Evolutionary conservation across 345 rosid genomes (phyloP).

Genomic region (Citrus maxima): DNA sequence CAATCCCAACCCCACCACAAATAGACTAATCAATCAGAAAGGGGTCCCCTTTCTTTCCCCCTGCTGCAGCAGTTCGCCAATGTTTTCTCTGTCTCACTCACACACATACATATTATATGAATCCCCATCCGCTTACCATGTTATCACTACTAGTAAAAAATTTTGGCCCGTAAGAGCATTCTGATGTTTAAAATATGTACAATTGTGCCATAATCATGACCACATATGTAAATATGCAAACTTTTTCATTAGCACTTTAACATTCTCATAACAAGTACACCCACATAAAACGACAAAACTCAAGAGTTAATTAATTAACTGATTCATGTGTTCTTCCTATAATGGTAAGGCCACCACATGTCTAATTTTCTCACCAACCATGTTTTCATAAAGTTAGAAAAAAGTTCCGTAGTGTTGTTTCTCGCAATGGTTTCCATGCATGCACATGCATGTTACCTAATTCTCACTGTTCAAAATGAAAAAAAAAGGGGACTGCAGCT

Average conservation of each 20-base stretch:
- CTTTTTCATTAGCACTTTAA: too few relatives aligned
- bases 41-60: neutral
- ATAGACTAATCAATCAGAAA: slow-evolving; percentile 33
- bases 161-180: neutral
- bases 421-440: slow-evolving; percentile 2
- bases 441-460: slow-evolving; percentile 7
- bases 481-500: neutral
- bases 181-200: neutral
- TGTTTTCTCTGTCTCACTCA: neutral
- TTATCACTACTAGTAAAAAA: too few relatives aligned
- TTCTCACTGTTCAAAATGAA: slow-evolving; percentile 19
- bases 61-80: neutral
- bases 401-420: slow-evolving; percentile 17
- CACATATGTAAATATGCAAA: neutral
- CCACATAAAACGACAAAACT: neutral
- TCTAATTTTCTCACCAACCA: neutral
- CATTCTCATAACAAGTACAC: too few relatives aligned
- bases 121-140: too few relatives aligned
- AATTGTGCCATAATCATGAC: neutral
- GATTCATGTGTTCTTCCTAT: neutral
- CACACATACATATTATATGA: too few relatives aligned
- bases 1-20: slow-evolving; percentile 34
- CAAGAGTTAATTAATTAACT: neutral
- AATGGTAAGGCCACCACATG: neutral
- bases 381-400: slow-evolving; percentile 4